Evolutionary conservation across 1,139 yeast species (phyloP).

Genomic region (Pichia sp.): DNA sequence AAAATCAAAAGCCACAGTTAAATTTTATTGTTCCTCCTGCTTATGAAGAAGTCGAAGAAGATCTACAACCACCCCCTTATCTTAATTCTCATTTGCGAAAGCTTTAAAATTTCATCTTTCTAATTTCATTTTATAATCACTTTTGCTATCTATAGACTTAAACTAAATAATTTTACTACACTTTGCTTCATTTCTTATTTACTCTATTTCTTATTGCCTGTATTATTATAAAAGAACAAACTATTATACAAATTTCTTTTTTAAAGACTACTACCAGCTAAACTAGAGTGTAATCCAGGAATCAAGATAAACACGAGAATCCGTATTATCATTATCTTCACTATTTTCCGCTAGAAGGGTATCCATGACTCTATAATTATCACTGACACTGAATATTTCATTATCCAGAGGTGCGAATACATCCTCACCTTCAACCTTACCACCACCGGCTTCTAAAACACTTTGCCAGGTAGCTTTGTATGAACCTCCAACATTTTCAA

Average conservation of each 20-base stretch:
- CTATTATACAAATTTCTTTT: not conserved
- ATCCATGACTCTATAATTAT: slow-evolving; percentile 31
- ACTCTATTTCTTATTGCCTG: no score
- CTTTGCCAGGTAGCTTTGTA: slow-evolving; percentile 56
- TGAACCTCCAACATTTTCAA: slow-evolving; percentile 55
- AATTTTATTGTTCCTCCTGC: slow-evolving; percentile 19
- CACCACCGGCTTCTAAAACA: slow-evolving; percentile 61
- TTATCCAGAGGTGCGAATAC: slow-evolving; percentile 26
- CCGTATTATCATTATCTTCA: slow-evolving; percentile 6
- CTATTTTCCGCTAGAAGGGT: slow-evolving; percentile 13
- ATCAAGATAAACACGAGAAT: slow-evolving; percentile 23
- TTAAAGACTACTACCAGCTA: no score
- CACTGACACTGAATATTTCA: slow-evolving; percentile 29
- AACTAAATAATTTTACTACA: no score
- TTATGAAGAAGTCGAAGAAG: slow-evolving; percentile 17
- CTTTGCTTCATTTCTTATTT: no score
- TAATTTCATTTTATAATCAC: no score
- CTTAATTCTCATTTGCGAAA: not conserved
- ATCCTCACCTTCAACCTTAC: slow-evolving; percentile 33
- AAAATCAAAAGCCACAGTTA: slow-evolving; percentile 7
- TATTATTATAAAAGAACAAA: no score
- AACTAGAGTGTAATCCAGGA: slow-evolving; percentile 28
- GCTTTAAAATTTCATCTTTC: no score
- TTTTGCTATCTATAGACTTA: not conserved
- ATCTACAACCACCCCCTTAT: slow-evolving; percentile 14